These are phyloP conservation scores for Barnettozyma vustinii DNA, from an alignment of 805 yeast genomes.

Conservation along the genomic window DNA sequence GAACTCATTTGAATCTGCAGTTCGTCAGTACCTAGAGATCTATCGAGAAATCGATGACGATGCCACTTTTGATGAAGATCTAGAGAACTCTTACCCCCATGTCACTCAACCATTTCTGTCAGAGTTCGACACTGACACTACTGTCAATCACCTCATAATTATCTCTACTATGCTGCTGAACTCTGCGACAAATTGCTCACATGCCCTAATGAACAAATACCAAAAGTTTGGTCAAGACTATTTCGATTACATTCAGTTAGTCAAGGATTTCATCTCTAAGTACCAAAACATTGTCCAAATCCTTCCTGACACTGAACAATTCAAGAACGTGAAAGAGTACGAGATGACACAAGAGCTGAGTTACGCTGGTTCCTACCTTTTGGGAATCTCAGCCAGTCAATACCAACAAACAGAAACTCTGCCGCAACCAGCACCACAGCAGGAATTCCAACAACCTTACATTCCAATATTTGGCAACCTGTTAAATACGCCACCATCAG, in stretches of 20 bases:
- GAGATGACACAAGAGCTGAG: constrained; percentile 5
- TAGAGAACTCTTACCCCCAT: constrained; percentile 22
- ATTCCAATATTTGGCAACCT: constrained; percentile 3
- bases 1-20: constrained; percentile 16
- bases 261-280: constrained; percentile 5
- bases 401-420: background rate
- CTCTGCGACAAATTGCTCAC: constrained; percentile 17
- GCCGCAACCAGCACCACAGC: background rate
- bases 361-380: constrained; percentile 8
- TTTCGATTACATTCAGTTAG: constrained; percentile 4
- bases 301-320: constrained; percentile 8
- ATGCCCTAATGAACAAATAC: constrained; percentile 22
- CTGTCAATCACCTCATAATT: constrained; percentile 13
- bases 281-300: constrained; percentile 2
- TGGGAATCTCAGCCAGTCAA: constrained; percentile 6
- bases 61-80: constrained; percentile 22
- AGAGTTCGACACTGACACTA: constrained; percentile 17
- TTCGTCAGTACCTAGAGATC: constrained; percentile 8
- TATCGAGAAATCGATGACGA: constrained; percentile 19
- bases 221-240: constrained; percentile 2
- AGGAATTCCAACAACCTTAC: constrained; percentile 1
- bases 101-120: constrained; percentile 22
- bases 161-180: constrained; percentile 14
- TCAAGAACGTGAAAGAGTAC: constrained; percentile 2
- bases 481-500: constrained; percentile 11